Conservation (phyloP, 305 asterid genomes). For the Fraxinus greggii region DNA sequence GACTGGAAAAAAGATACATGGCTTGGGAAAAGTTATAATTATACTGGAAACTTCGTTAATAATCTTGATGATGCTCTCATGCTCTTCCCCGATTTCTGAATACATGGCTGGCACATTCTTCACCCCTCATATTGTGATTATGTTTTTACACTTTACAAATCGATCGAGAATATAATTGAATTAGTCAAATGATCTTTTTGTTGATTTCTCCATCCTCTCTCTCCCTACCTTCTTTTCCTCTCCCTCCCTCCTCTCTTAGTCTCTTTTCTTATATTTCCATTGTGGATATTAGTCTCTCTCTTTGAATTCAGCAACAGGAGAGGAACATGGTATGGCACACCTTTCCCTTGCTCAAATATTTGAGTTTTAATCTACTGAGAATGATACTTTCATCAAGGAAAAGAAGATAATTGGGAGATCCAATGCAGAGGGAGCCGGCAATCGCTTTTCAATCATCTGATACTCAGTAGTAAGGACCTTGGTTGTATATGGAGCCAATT, state of each 20-base stretch:
- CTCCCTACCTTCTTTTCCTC: background rate
- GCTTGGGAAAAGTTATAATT: slow-evolving; percentile 35
- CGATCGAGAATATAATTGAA: background rate
- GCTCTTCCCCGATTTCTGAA: slow-evolving; percentile 63
- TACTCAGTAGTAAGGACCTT: background rate
- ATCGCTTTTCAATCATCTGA: background rate
- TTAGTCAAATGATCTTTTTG: background rate
- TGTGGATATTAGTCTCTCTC: background rate
- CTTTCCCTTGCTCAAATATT: too few relatives aligned
- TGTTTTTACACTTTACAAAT: background rate
- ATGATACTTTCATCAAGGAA: too few relatives aligned
- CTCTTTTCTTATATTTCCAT: background rate
- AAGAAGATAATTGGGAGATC: too few relatives aligned
- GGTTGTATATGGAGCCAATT: background rate
- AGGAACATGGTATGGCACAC: background rate
- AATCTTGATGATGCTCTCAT: slow-evolving; percentile 65
- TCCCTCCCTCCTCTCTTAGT: background rate
- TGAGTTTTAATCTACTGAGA: too few relatives aligned
- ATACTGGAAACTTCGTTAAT: slow-evolving; percentile 59
- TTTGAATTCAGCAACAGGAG: background rate
- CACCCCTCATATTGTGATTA: background rate
- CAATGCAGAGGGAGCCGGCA: too few relatives aligned
- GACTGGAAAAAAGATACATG: slow-evolving; percentile 30
- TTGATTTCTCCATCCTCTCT: background rate
- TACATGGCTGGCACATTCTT: background rate